Evolutionary conservation across 129 eudicot species (phyloP), one percentile per base, ranked within the genome.

Genomic region (Glebionis coronaria): DNA sequence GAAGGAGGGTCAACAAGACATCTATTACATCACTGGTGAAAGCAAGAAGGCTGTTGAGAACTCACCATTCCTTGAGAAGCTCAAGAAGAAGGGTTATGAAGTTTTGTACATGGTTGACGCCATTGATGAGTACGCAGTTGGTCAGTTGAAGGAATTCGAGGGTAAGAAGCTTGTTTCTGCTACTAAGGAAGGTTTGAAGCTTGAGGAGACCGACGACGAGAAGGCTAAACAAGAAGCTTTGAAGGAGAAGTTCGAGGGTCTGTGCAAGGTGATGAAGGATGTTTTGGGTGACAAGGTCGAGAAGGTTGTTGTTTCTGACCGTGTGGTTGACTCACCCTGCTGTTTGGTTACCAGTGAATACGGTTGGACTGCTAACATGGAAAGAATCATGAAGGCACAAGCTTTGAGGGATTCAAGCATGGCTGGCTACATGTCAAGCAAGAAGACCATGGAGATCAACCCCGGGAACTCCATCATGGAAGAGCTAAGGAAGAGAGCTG

Each of bases 11-110:
- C 97, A 91, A 69, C 81, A n/a, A 11, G 97, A 87, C 76, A 91
- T 91, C 25, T 91, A 60, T 47, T 91, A 91, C 79, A 91, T 91
- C 35, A 91, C 97, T 1, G 97, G 97, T 75, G 97, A 91, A 64
- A 87, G 96, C 91, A 92, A 84, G 83, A 92, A 92, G 84, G 89
- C 98, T 1, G 98, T 92, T 9, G 98, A 92, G 78, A 91, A 91
- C 82, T 91, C 97, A 12, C 97, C 96, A 4, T 91, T 91, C 90
- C 85, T 91, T 1, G 97, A 91, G 88, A 87, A 79, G 75, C 80
- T 91, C 49, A 87, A 71, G 85, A 91, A 91, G 82, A 91, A 87
- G 79, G 95, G 97, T 0, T 82, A 81, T 10, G 97, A 91, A 63
- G 97, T 91, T 5, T 73, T 91, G 44, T 91, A 28, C 87, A 91